phyloP scores from a whole-genome alignment of 108 stramenopile species.

The Discostella pseudostelligera region DNA sequence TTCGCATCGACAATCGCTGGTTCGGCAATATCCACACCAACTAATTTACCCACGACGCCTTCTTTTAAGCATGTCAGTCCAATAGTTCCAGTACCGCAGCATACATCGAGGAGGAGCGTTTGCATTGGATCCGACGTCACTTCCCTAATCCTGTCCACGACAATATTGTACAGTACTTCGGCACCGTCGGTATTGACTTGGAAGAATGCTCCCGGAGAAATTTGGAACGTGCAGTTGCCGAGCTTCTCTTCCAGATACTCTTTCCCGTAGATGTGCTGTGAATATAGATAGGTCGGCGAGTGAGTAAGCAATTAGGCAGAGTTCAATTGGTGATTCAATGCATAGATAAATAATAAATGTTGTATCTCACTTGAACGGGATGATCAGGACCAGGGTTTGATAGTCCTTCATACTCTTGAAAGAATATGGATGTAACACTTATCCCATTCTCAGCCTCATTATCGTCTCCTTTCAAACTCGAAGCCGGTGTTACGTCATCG shows the following conservation, averaged over 20 bases:
- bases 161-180: slow-evolving; percentile 79
- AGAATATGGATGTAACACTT: slow-evolving; percentile 72
- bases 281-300: neutral
- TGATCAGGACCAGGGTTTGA: slow-evolving; percentile 72
- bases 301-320: too few relatives aligned
- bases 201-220: slow-evolving; percentile 94
- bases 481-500: neutral
- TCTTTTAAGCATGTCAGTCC: slow-evolving; percentile 81
- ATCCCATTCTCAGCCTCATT: slow-evolving; percentile 23
- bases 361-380: slow-evolving; percentile 60
- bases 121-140: slow-evolving; percentile 48
- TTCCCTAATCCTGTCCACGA: slow-evolving; percentile 69
- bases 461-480: slow-evolving; percentile 2
- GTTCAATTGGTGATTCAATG: too few relatives aligned
- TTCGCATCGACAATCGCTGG: slow-evolving; percentile 89
- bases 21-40: slow-evolving; percentile 85
- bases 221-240: slow-evolving; percentile 79
- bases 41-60: slow-evolving; percentile 66
- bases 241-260: slow-evolving; percentile 67
- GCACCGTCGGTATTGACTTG: slow-evolving; percentile 91
- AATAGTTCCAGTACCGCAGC: slow-evolving; percentile 95
- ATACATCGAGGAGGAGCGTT: slow-evolving; percentile 84
- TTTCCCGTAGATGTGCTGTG: slow-evolving; percentile 71
- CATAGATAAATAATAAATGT: too few relatives aligned
- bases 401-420: slow-evolving; percentile 82